Conservation (phyloP, 139 green algal species). For the Picocystis salinarum region DNA sequence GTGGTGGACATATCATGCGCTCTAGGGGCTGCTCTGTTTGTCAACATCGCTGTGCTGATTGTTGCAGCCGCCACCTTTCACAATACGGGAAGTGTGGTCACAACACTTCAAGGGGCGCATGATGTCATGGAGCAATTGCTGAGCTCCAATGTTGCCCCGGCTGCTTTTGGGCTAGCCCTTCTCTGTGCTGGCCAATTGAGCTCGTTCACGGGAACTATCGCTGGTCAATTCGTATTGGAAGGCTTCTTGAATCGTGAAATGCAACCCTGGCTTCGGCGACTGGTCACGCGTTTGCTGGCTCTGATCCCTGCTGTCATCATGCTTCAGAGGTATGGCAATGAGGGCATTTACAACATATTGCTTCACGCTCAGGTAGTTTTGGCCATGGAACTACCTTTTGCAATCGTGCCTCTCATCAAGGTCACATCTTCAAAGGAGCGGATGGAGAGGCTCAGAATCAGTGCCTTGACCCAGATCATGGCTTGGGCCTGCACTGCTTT, state of each 20-base stretch:
- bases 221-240: conserved; percentile 14
- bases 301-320: conserved; percentile 27
- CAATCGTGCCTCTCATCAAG: conserved; percentile 37
- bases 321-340: too few relatives aligned
- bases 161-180: conserved; percentile 30
- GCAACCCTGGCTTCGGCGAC: conserved; percentile 18
- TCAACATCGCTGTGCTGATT: conserved; percentile 45
- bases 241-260: conserved; percentile 31
- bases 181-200: conserved; percentile 31
- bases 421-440: conserved; percentile 27
- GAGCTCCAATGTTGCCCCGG: conserved; percentile 22
- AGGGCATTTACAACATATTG: conserved; percentile 27
- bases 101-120: conserved; percentile 28
- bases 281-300: conserved; percentile 23
- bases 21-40: conserved; percentile 36
- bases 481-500: conserved; percentile 19
- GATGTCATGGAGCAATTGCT: conserved; percentile 34
- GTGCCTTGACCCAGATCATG: conserved; percentile 5
- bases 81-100: conserved; percentile 14
- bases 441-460: conserved; percentile 27
- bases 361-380: conserved; percentile 41
- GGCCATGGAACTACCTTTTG: conserved; percentile 36
- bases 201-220: conserved; percentile 37
- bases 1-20: conserved; percentile 29
- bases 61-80: conserved; percentile 31